A percentile compares a stretch with the other conserved stretches of the same genome.
Evolutionary conservation across 352 stramenopile species (phyloP).

Genomic region (Blastocystis sp.): DNA sequence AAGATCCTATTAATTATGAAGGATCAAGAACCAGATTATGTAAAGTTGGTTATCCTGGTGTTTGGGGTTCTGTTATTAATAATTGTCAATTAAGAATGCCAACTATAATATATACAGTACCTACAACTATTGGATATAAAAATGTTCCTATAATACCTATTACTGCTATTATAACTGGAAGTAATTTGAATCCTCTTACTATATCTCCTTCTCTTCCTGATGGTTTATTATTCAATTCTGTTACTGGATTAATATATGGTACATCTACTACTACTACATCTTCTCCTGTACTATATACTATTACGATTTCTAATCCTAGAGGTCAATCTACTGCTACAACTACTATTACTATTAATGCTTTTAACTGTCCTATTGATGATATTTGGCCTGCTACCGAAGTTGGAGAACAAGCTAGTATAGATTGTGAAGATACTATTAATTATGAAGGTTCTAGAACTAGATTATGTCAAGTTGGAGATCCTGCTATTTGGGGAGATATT

Average conservation of each 20-base stretch:
- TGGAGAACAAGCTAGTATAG: slow-evolving; percentile 8
- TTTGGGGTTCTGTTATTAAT: slow-evolving; percentile 2
- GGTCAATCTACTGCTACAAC: slow-evolving; percentile 7
- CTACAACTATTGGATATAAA: slow-evolving; percentile 16
- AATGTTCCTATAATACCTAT: slow-evolving; percentile 30
- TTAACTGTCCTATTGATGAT: not conserved
- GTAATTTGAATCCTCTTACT: slow-evolving; percentile 3
- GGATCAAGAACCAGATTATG: slow-evolving; percentile 18
- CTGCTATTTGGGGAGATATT: slow-evolving; percentile 2
- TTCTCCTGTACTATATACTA: slow-evolving; percentile 9
- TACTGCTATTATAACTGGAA: slow-evolving; percentile 11
- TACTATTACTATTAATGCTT: slow-evolving; percentile 15
- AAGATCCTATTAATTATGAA: too few species aligned
- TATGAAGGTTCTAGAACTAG: slow-evolving; percentile 28
- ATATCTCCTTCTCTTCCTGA: slow-evolving; percentile 12
- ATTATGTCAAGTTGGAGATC: slow-evolving; percentile 8
- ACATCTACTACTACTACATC: slow-evolving; percentile 22
- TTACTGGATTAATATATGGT: slow-evolving; percentile 8
- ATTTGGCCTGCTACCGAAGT: slow-evolving; percentile 25
- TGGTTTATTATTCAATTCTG: slow-evolving; percentile 31
- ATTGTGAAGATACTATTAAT: slow-evolving; percentile 1
- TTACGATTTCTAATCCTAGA: slow-evolving; percentile 18
- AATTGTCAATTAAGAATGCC: slow-evolving; percentile 24
- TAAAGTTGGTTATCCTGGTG: slow-evolving; percentile 3
- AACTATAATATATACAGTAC: slow-evolving; percentile 11